These are phyloP conservation scores for Apiospora hydei DNA, from an alignment of 2,329 filamentous ascomycete genomes.

Conservation along the genomic window DNA sequence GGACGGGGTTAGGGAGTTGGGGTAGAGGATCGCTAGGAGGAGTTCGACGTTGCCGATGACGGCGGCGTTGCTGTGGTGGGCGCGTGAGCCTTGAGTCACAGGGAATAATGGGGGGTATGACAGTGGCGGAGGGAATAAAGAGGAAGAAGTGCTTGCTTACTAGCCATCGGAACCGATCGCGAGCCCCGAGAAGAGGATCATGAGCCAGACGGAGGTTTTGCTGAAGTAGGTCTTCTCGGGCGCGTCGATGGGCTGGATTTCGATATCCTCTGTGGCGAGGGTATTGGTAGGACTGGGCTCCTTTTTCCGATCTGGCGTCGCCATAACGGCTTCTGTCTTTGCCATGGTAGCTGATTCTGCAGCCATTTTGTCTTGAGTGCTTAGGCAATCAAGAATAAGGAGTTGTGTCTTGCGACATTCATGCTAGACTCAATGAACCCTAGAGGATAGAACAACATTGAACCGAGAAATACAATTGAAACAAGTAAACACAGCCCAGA, in stretches of 20 bases:
- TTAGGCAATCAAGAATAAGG: neutral
- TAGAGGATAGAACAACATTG: neutral
- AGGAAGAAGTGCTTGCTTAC: slow-evolving; percentile 34
- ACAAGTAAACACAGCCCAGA: no score
- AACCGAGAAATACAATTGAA: no score
- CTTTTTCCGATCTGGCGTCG: neutral
- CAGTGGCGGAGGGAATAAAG: neutral
- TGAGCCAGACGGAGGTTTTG: slow-evolving; percentile 50
- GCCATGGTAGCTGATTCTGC: no score
- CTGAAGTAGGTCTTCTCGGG: slow-evolving; percentile 44
- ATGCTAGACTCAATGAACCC: neutral
- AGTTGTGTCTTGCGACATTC: neutral
- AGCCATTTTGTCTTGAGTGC: neutral
- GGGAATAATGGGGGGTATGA: no score
- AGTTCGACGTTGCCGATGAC: slow-evolving; percentile 55
- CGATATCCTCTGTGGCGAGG: slow-evolving; percentile 15
- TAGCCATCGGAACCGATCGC: slow-evolving; percentile 55
- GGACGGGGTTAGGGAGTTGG: slow-evolving; percentile 48
- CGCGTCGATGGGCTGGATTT: slow-evolving; percentile 23
- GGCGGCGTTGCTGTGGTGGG: slow-evolving; percentile 44
- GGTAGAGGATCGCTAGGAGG: slow-evolving; percentile 50
- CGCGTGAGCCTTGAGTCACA: neutral
- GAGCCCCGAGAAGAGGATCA: slow-evolving; percentile 54
- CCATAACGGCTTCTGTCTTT: neutral
- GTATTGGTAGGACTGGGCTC: neutral